phyloP scores from a whole-genome alignment of 1,139 yeast species.

The Sugiyamaella castrensis region DNA sequence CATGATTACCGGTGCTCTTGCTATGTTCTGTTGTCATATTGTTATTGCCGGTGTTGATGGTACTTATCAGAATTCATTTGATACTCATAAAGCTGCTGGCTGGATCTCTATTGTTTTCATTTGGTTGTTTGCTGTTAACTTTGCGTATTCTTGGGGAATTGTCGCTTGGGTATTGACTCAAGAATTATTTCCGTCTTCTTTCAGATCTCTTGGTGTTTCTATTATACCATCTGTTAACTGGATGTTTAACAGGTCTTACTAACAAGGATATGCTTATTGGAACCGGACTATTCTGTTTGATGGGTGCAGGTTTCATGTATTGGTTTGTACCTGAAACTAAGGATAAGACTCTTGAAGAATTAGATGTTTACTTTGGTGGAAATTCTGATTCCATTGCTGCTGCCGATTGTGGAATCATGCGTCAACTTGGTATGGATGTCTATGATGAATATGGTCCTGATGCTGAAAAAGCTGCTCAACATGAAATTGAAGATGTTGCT shows the following conservation, averaged over 20 bases:
- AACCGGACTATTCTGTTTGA: slow-evolving; percentile 26
- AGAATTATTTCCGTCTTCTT: slow-evolving; percentile 67
- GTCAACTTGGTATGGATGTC: slow-evolving; percentile 25
- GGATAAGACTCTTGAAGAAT: slow-evolving; percentile 48
- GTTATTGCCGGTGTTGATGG: slow-evolving; percentile 35
- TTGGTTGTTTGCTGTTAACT: slow-evolving; percentile 67
- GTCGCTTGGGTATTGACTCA: slow-evolving; percentile 74
- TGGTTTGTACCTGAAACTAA: slow-evolving; percentile 49
- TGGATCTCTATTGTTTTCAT: slow-evolving; percentile 63
- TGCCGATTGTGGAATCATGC: slow-evolving; percentile 29
- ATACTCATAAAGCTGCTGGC: slow-evolving; percentile 38
- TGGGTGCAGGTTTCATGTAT: slow-evolving; percentile 35
- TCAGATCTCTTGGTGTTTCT: slow-evolving; percentile 74
- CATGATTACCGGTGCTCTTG: slow-evolving; percentile 50
- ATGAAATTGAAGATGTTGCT: no score
- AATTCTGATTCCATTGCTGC: slow-evolving; percentile 26
- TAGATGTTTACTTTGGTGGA: slow-evolving; percentile 38
- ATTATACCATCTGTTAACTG: slow-evolving; percentile 70
- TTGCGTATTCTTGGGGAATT: slow-evolving; percentile 83
- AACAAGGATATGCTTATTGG: slow-evolving; percentile 42
- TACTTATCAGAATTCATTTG: slow-evolving; percentile 28
- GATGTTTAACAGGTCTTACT: slow-evolving; percentile 64
- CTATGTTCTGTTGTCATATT: slow-evolving; percentile 43
- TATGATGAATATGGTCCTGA: slow-evolving; percentile 7
- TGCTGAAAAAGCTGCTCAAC: no score